Evolutionary conservation across 75 land plant genomes (phyloP).

Genomic region (Sequoiadendron giganteum): DNA sequence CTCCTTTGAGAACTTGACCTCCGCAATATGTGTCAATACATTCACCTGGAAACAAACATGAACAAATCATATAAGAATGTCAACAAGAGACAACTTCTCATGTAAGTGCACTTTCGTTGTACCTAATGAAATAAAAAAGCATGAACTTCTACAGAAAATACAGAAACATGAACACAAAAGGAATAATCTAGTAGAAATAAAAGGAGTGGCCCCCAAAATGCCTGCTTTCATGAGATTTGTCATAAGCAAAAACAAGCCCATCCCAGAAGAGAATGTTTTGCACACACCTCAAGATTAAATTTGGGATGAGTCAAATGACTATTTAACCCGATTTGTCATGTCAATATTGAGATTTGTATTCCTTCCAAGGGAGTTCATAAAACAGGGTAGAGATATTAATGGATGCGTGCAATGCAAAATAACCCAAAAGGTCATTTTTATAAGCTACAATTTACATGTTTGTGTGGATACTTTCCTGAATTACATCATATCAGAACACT

Average conservation of each 20-base stretch:
- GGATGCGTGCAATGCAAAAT: not conserved
- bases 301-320: not conserved
- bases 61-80: not conserved
- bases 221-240: not conserved
- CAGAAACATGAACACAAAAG: not conserved
- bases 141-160: not conserved
- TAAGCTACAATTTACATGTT: not conserved
- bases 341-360: not conserved
- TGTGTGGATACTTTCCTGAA: not conserved
- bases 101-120: not conserved
- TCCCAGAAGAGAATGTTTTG: not conserved
- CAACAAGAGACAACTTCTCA: not conserved
- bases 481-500: too few species aligned
- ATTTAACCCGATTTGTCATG: not conserved
- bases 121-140: not conserved
- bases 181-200: not conserved
- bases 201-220: not conserved
- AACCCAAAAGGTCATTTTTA: not conserved
- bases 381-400: too few species aligned
- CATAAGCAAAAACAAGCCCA: not conserved
- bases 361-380: not conserved
- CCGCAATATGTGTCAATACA: constrained; percentile 57
- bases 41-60: constrained; percentile 47
- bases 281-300: too few species aligned
- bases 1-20: constrained; percentile 24